These are phyloP conservation scores for Pythium rishiriense DNA, from an alignment of 352 stramenopile genomes.

Conservation along the genomic window DNA sequence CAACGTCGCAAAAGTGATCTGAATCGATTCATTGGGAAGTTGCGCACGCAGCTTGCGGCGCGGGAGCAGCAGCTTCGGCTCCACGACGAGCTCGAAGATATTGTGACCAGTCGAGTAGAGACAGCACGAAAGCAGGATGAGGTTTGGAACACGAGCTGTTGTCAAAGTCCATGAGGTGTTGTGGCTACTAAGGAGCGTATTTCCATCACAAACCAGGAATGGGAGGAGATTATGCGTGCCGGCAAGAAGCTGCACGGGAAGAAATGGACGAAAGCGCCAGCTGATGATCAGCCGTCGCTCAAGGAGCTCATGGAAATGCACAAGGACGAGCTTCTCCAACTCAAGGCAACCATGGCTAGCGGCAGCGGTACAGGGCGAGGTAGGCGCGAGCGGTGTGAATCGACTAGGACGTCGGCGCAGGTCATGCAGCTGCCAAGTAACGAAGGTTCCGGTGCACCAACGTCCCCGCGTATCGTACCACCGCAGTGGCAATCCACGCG, in stretches of 20 bases:
- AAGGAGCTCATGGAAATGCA: conserved; percentile 66
- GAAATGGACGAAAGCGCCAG: conserved; percentile 44
- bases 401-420: not conserved
- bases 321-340: conserved; percentile 71
- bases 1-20: conserved; percentile 65
- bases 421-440: conserved; percentile 24
- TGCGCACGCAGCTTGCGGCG: conserved; percentile 46
- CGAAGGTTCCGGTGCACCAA: not conserved
- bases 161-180: no score
- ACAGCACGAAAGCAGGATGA: conserved; percentile 49
- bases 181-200: no score
- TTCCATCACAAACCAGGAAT: no score
- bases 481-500: conserved; percentile 69
- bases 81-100: conserved; percentile 66
- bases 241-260: conserved; percentile 64
- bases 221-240: conserved; percentile 62
- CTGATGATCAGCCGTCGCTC: conserved; percentile 32
- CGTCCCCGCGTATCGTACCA: conserved; percentile 12
- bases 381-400: conserved; percentile 8
- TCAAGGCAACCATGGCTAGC: conserved; percentile 36
- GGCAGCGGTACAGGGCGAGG: conserved; percentile 9
- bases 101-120: conserved; percentile 57
- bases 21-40: conserved; percentile 50
- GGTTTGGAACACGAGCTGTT: conserved; percentile 33
- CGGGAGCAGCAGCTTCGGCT: conserved; percentile 59